phyloP scores from a whole-genome alignment of 352 stramenopile genomes.

The Phytophthora sojae region DNA sequence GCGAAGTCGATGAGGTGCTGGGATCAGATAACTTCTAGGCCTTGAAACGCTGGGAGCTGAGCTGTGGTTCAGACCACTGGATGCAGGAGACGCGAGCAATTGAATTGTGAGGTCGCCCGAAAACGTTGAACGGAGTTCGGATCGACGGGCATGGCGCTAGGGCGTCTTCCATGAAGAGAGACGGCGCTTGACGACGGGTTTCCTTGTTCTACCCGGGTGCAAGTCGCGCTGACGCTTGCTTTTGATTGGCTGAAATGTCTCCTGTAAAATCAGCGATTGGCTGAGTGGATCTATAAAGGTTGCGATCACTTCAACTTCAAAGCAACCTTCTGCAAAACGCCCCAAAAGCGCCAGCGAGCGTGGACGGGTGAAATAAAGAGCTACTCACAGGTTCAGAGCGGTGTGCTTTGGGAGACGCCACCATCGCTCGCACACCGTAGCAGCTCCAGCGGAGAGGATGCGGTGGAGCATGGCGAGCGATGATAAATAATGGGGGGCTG shows the following conservation, averaged over 20 bases:
- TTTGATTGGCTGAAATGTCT: constrained; percentile 1
- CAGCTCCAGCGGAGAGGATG: constrained; percentile 2
- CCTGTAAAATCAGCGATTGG: constrained; percentile 25
- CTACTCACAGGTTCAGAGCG: constrained; percentile 32
- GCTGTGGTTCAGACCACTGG: constrained; percentile 5
- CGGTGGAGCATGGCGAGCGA: background rate
- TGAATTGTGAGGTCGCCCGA: constrained; percentile 29
- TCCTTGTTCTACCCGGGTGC: background rate
- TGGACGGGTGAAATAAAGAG: constrained; percentile 24
- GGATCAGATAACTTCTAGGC: constrained; percentile 19
- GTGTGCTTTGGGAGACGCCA: background rate
- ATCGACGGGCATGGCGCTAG: background rate
- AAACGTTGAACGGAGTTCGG: constrained; percentile 7
- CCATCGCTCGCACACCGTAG: background rate
- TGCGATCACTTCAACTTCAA: constrained; percentile 27
- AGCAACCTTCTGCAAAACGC: constrained; percentile 21
- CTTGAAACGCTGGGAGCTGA: constrained; percentile 15
- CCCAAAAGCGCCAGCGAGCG: background rate
- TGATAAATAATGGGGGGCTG: too few relatives aligned
- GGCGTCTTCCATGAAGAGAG: constrained; percentile 16
- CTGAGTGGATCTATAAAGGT: constrained; percentile 26
- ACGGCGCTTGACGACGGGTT: constrained; percentile 1
- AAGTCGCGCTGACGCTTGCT: constrained; percentile 9
- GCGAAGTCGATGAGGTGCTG: constrained; percentile 7
- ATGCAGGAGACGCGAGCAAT: constrained; percentile 23